Percentiles rank a stretch among this genome's conserved stretches.
Evolutionary conservation across 2,329 filamentous ascomycete genomes (phyloP).

Genomic region (Sporothrix schenckii): DNA sequence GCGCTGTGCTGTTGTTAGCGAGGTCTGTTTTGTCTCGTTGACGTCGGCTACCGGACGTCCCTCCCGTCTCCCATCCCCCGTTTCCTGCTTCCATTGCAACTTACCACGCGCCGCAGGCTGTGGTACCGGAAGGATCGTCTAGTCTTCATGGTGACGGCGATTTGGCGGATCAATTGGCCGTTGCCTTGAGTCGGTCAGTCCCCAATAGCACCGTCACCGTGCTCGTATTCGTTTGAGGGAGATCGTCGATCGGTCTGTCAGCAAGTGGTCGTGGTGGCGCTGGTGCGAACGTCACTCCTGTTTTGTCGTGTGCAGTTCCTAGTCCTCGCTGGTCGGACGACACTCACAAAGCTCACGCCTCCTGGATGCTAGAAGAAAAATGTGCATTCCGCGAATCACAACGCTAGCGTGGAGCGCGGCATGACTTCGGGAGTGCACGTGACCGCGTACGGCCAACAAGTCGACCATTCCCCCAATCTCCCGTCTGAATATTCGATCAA

Average conservation of each 20-base stretch:
- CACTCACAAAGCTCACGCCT: slow-evolving; percentile 19
- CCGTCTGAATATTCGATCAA: background rate
- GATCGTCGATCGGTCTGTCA: background rate
- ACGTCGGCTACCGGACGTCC: too few relatives aligned
- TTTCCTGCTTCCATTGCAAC: slow-evolving; percentile 40
- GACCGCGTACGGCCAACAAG: background rate
- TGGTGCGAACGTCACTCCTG: background rate
- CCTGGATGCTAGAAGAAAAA: slow-evolving; percentile 27
- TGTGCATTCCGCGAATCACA: slow-evolving; percentile 30
- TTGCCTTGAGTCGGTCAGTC: background rate
- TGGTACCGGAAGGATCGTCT: slow-evolving; percentile 66
- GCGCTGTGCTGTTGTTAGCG: slow-evolving; percentile 62
- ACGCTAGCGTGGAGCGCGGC: slow-evolving; percentile 22
- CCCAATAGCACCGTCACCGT: slow-evolving; percentile 21
- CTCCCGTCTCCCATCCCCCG: background rate
- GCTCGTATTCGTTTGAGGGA: slow-evolving; percentile 7
- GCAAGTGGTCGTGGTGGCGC: background rate
- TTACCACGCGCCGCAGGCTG: slow-evolving; percentile 66
- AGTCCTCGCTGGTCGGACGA: slow-evolving; percentile 10
- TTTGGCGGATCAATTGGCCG: background rate
- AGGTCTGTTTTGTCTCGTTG: too few relatives aligned
- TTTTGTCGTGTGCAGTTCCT: slow-evolving; percentile 20
- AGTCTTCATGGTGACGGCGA: slow-evolving; percentile 49
- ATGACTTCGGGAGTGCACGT: slow-evolving; percentile 27
- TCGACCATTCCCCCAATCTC: background rate